Conservation (phyloP, 257 asterid genomes). For the Ophiorrhiza pumila region DNA sequence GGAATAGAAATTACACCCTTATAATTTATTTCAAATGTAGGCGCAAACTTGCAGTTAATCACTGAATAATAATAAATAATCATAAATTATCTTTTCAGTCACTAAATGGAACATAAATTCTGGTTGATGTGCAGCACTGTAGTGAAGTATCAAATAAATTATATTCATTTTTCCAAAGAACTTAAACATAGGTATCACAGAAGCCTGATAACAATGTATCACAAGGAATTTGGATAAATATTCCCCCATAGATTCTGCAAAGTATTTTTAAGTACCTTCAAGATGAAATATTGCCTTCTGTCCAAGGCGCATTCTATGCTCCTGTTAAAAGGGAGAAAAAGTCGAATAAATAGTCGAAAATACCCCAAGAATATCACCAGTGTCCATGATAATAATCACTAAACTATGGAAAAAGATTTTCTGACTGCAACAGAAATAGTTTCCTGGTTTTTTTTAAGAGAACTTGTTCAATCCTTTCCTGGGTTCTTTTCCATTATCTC, state of each 20-base stretch:
- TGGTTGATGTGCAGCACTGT: neutral
- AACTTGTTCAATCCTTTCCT: neutral
- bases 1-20: neutral
- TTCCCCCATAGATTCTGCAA: neutral
- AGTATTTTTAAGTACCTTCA: slow-evolving; percentile 58
- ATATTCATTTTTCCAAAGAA: neutral
- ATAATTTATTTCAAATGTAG: neutral
- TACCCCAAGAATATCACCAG: neutral
- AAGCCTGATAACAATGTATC: neutral
- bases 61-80: neutral
- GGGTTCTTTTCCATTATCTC: neutral
- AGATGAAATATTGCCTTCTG: slow-evolving; percentile 98
- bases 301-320: slow-evolving; percentile 88
- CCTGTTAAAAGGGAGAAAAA: slow-evolving; percentile 44
- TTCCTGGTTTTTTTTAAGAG: neutral
- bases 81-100: neutral
- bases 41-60: neutral
- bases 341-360: neutral
- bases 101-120: neutral
- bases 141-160: neutral
- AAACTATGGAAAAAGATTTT: neutral
- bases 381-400: neutral
- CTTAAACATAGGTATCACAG: neutral
- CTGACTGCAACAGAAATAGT: neutral
- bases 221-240: neutral